A percentile compares a stretch with the other conserved stretches of the same genome.
Conservation (phyloP, 176 grass and related monocot genomes). For the Musa beccarii region DNA sequence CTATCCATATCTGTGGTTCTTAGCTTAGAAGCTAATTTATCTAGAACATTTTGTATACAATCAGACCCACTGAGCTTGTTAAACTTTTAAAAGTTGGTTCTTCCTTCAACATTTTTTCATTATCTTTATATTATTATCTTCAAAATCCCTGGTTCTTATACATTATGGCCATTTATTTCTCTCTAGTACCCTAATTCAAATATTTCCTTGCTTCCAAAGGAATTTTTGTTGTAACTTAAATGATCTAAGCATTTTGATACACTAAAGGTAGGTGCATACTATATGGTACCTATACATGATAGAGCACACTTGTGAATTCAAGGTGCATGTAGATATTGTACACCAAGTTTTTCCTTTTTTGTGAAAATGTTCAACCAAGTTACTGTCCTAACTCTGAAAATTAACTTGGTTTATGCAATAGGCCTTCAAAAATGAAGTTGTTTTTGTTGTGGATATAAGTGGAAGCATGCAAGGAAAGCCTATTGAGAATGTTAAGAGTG, state of each 20-base stretch:
- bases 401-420: conserved; percentile 23
- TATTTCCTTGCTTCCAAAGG: no score
- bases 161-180: no score
- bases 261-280: background rate
- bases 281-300: background rate
- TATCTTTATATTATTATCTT: no score
- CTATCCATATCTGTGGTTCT: no score
- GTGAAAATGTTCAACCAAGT: background rate
- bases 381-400: background rate
- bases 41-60: no score
- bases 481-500: conserved; percentile 73
- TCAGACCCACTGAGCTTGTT: no score
- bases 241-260: background rate
- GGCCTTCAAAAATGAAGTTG: conserved; percentile 63
- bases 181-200: no score
- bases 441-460: conserved; percentile 89
- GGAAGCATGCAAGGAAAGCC: conserved; percentile 91
- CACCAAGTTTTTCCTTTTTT: background rate
- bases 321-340: background rate
- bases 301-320: background rate
- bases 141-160: no score
- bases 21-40: no score
- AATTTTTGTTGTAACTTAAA: no score
- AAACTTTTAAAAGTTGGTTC: no score
- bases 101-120: no score